Evolutionary conservation across 2,329 filamentous ascomycete genomes (phyloP), one percentile per base, ranked within the genome.

Genomic region (Plenodomus lindquistii): DNA sequence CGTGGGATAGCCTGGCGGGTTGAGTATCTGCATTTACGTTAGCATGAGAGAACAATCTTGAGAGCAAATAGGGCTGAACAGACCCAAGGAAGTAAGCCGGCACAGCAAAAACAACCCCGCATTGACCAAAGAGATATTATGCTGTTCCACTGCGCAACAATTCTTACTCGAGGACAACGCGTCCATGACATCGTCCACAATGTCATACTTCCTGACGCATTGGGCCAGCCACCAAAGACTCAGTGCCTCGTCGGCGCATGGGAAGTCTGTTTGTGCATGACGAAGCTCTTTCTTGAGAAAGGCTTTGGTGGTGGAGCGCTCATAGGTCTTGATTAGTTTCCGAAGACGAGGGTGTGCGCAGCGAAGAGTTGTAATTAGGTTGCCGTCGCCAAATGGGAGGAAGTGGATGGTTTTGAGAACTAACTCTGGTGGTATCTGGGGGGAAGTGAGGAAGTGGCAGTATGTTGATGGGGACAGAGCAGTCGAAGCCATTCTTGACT

Each of bases 121-220:
- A 38, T 70, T 60, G 15, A 60, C 59, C 2, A 69, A 31, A 1
- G 58, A 50, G 22, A 62, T 45, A 19, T 70, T 71, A 21, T 68
- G 61, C 2, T 40, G 52, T 18, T 57, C 42, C 1, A 70, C 55
- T 1, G 55, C 54, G 16, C 55, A 63, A 37, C 57, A 64, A 36
- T 69, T 71, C n/a, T 55, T 42, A 5, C 60, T 43, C 3, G 58
- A 66, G 15, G 55, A 55, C 0, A 71, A 46, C 18, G 57, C 56
- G 2, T 57, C 60, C 66, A 71, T 70, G 15, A 70, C 44, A 29
- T 65, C 62, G 45, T 71, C 68, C 9, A 68, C 44, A 1, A 59
- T 40, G 35, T 71, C 60, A 46, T 70, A 71, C 15, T 47, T 56
- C n/a, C 47, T 46, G 2, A 67, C 62, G 22, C 67, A 71, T 8